phyloP scores from a whole-genome alignment of 768 basidiomycete genomes.

The Suillus ampliporus region DNA sequence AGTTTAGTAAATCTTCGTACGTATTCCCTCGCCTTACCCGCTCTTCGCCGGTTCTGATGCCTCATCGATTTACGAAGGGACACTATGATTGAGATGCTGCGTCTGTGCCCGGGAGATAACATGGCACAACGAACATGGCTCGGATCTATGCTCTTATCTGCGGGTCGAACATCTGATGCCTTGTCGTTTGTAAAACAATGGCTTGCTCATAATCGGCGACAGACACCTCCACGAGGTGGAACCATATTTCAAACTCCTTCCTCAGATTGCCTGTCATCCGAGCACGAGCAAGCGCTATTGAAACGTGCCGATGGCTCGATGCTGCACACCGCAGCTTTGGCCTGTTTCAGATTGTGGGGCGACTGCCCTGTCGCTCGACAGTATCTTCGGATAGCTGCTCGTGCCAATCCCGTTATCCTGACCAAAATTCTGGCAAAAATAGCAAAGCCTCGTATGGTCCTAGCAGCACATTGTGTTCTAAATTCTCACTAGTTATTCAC shows the following conservation, averaged over 20 bases:
- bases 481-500: neutral
- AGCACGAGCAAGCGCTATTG: conserved; percentile 20
- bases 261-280: conserved; percentile 16
- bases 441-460: conserved; percentile 41
- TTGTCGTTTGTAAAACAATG: conserved; percentile 46
- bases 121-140: conserved; percentile 44
- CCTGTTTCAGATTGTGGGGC: conserved; percentile 47
- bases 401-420: conserved; percentile 41
- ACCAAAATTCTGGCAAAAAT: conserved; percentile 46
- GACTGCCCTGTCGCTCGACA: conserved; percentile 43
- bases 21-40: conserved; percentile 15
- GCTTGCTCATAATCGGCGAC: conserved; percentile 28
- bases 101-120: conserved; percentile 50
- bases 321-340: conserved; percentile 47
- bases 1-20: conserved; percentile 42
- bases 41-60: neutral
- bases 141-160: conserved; percentile 42
- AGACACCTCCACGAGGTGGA: conserved; percentile 29
- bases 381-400: conserved; percentile 44
- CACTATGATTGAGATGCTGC: conserved; percentile 47
- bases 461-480: neutral
- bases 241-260: conserved; percentile 34
- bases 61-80: conserved; percentile 29
- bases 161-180: conserved; percentile 42
- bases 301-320: conserved; percentile 17